Evolutionary conservation across 106 monocot species (phyloP).

Genomic region (Dioscorea zingiberensis): DNA sequence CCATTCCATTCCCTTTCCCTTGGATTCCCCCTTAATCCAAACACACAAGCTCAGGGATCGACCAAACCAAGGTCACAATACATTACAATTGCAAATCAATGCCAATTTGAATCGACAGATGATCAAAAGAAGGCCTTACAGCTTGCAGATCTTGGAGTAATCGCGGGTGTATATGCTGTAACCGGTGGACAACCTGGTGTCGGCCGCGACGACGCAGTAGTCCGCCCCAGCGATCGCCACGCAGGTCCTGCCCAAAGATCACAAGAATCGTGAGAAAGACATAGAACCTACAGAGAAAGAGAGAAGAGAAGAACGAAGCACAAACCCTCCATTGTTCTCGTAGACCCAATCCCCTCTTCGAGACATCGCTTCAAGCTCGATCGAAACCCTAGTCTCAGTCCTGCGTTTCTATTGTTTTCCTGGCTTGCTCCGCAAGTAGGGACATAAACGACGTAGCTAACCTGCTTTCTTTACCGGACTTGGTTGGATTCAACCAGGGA

Average conservation of each 20-base stretch:
- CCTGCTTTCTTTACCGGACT: too few relatives aligned
- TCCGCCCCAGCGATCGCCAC: constrained; percentile 91
- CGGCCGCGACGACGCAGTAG: constrained; percentile 94
- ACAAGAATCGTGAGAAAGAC: neutral
- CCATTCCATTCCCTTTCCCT: too few relatives aligned
- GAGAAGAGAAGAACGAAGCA: neutral
- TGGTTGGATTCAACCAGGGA: too few relatives aligned
- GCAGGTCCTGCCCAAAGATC: constrained; percentile 53
- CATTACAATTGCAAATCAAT: too few relatives aligned
- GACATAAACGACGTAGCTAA: too few relatives aligned
- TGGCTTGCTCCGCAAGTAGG: too few relatives aligned
- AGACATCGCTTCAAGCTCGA: constrained; percentile 17
- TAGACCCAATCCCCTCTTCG: constrained; percentile 64
- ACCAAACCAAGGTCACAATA: too few relatives aligned
- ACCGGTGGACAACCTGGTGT: constrained; percentile 83
- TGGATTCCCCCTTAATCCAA: too few relatives aligned
- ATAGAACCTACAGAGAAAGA: neutral
- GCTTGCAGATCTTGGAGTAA: constrained; percentile 92
- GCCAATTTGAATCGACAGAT: neutral
- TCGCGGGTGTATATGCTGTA: constrained; percentile 94
- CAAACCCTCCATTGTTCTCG: constrained; percentile 97
- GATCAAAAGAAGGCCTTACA: constrained; percentile 32
- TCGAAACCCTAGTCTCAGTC: too few relatives aligned
- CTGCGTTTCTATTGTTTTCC: too few relatives aligned
- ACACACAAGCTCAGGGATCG: too few relatives aligned